These are phyloP conservation scores for Globisporangium sylvaticum DNA, from an alignment of 352 stramenopile genomes.

Conservation along the genomic window DNA sequence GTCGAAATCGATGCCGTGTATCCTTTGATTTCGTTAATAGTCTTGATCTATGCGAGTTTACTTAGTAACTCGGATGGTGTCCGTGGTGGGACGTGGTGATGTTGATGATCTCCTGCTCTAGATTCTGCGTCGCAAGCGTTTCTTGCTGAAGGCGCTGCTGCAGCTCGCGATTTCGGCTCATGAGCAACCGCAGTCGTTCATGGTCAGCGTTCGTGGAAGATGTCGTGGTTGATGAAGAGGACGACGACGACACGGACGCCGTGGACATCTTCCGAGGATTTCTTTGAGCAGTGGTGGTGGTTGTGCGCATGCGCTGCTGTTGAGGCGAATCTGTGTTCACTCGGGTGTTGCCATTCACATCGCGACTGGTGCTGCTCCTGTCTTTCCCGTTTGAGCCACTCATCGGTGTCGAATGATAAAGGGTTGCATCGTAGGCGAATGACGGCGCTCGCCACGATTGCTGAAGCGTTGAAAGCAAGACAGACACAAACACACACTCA, in stretches of 20 bases:
- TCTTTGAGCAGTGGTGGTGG: neutral
- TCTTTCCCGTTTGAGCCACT: neutral
- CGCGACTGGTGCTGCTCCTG: neutral
- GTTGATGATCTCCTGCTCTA: constrained; percentile 70
- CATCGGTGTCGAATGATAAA: neutral
- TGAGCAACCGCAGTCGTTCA: constrained; percentile 62
- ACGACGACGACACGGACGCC: constrained; percentile 27
- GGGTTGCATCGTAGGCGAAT: neutral
- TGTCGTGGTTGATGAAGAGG: constrained; percentile 25
- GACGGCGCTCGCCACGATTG: constrained; percentile 12
- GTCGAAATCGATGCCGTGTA: neutral
- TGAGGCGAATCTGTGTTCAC: neutral
- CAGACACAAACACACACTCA: neutral
- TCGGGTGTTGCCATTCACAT: neutral
- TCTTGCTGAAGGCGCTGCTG: constrained; percentile 73
- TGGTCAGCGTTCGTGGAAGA: constrained; percentile 40
- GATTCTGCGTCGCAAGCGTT: constrained; percentile 58
- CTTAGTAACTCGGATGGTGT: neutral
- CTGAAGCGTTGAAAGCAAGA: neutral
- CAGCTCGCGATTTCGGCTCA: constrained; percentile 74
- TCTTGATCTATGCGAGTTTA: neutral
- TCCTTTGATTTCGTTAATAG: neutral
- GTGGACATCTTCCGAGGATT: constrained; percentile 28
- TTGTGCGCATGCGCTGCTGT: neutral
- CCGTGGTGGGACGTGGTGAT: constrained; percentile 35